Conservation (phyloP, 2,329 filamentous ascomycete species). For the Aspergillus fischeri region DNA sequence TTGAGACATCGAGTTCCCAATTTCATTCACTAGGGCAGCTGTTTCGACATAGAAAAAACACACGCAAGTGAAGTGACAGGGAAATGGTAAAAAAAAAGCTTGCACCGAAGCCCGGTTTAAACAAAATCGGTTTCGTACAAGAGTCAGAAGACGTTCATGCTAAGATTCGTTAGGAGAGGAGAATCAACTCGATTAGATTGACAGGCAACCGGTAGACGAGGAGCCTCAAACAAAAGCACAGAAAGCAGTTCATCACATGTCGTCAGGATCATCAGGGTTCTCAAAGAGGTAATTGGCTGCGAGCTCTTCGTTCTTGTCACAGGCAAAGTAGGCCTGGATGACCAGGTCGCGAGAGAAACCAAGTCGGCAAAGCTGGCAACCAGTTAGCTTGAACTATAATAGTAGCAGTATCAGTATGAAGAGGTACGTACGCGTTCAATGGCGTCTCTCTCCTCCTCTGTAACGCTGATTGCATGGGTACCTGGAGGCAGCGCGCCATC, state of each 20-base stretch:
- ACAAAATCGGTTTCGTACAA: neutral
- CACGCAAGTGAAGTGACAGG: neutral
- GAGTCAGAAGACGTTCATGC: conserved; percentile 8
- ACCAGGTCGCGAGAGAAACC: conserved; percentile 91
- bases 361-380: conserved; percentile 72
- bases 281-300: conserved; percentile 98
- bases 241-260: conserved; percentile 21
- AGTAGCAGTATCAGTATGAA: neutral
- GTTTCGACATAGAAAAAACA: neutral
- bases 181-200: conserved; percentile 7
- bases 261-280: conserved; percentile 76
- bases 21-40: conserved; percentile 1
- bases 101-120: neutral
- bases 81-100: neutral
- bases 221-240: neutral
- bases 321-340: conserved; percentile 98
- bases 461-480: conserved; percentile 83
- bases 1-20: conserved; percentile 8
- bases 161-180: conserved; percentile 14
- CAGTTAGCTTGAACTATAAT: conserved; percentile 13
- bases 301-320: conserved; percentile 98
- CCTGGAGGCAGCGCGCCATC: conserved; percentile 76
- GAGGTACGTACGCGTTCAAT: conserved; percentile 75
- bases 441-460: conserved; percentile 92
- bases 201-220: conserved; percentile 7